A percentile compares a stretch with the other conserved stretches of the same genome.
Evolutionary conservation across 345 rosid species (phyloP).

Genomic region (Populus deltoides): DNA sequence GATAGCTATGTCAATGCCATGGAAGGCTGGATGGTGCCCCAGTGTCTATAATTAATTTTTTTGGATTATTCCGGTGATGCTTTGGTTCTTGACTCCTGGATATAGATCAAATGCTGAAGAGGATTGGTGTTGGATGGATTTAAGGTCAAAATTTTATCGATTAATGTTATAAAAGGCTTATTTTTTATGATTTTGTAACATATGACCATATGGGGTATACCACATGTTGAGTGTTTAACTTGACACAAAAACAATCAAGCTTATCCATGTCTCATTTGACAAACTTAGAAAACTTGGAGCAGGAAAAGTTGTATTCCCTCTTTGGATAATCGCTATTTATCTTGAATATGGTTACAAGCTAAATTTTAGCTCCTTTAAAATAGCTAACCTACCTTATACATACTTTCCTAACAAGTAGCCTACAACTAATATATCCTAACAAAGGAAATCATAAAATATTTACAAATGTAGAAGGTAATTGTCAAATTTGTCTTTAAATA

Average conservation of each 20-base stretch:
- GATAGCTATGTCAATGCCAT: not conserved
- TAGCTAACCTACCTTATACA: too few species aligned
- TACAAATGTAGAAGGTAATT: too few species aligned
- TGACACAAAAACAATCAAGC: not conserved
- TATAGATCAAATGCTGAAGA: not conserved
- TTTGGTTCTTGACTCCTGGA: not conserved
- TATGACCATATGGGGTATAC: not conserved
- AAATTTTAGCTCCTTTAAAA: too few species aligned
- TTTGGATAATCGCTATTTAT: too few species aligned
- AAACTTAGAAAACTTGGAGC: too few species aligned
- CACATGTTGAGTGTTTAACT: too few species aligned
- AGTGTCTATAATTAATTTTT: not conserved
- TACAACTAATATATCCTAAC: too few species aligned
- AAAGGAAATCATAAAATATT: too few species aligned
- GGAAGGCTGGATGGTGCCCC: not conserved
- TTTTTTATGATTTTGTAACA: not conserved
- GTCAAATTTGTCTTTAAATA: too few species aligned
- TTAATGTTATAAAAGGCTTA: not conserved
- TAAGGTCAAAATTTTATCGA: not conserved
- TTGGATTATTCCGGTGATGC: not conserved
- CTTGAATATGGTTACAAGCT: too few species aligned
- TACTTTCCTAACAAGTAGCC: too few species aligned
- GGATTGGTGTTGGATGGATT: not conserved
- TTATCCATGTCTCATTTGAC: not conserved
- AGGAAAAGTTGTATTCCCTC: too few species aligned